phyloP scores from a whole-genome alignment of 2,329 filamentous ascomycete species.

The Pseudonectria buxi region DNA sequence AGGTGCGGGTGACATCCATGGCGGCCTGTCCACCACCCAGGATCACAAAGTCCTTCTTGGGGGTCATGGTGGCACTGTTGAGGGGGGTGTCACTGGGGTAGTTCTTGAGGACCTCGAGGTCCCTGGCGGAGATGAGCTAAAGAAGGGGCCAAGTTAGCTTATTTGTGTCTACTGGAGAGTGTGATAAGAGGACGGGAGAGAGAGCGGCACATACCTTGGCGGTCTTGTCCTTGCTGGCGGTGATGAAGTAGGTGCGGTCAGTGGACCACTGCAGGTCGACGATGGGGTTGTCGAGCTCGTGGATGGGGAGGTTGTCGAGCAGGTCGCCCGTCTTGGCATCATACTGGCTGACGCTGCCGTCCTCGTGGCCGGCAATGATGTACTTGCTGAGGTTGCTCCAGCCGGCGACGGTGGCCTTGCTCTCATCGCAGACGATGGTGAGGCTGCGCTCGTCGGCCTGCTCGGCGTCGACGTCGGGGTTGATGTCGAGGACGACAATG shows the following conservation, averaged over 20 bases:
- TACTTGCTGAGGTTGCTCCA: slow-evolving; percentile 94
- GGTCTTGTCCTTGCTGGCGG: slow-evolving; percentile 94
- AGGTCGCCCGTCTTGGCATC: slow-evolving; percentile 88
- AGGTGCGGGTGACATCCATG: slow-evolving; percentile 97
- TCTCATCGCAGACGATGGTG: slow-evolving; percentile 88
- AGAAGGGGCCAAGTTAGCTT: slow-evolving; percentile 4
- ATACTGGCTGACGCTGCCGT: slow-evolving; percentile 85
- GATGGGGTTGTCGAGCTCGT: slow-evolving; percentile 77
- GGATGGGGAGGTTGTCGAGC: slow-evolving; percentile 71
- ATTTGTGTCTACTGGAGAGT: background rate
- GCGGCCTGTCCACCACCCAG: slow-evolving; percentile 96
- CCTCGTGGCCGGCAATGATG: slow-evolving; percentile 96
- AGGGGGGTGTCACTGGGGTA: slow-evolving; percentile 89
- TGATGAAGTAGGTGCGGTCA: slow-evolving; percentile 97
- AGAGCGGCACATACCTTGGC: slow-evolving; percentile 76
- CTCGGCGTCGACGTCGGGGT: slow-evolving; percentile 71
- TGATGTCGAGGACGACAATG: slow-evolving; percentile 88
- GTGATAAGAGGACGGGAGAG: too few species aligned
- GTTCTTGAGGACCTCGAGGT: slow-evolving; percentile 88
- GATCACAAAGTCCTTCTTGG: slow-evolving; percentile 96
- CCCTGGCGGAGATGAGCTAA: slow-evolving; percentile 73
- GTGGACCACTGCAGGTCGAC: slow-evolving; percentile 92
- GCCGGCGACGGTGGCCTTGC: slow-evolving; percentile 94
- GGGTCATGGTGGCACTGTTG: slow-evolving; percentile 89
- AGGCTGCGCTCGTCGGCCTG: slow-evolving; percentile 78